Percentiles rank a stretch among this genome's conserved stretches.
These are phyloP conservation scores for Penicillium sp. DNA, from an alignment of 2,329 filamentous ascomycete genomes.

Conservation along the genomic window DNA sequence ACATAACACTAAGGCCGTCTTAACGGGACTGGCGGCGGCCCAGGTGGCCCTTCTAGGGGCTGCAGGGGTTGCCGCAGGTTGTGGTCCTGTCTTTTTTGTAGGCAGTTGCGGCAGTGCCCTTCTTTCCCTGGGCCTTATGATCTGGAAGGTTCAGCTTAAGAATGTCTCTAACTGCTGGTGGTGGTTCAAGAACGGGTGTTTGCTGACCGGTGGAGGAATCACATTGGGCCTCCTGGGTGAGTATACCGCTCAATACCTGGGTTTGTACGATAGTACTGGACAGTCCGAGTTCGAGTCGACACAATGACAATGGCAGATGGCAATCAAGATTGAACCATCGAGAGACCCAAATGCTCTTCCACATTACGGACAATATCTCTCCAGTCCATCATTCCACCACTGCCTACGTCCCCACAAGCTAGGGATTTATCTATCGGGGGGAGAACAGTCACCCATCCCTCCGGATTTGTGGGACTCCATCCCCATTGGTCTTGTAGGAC, in stretches of 20 bases:
- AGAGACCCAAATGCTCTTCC: slow-evolving; percentile 61
- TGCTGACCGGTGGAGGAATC: slow-evolving; percentile 62
- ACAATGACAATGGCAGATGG: slow-evolving; percentile 4
- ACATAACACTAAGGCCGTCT: slow-evolving; percentile 46
- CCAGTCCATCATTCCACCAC: slow-evolving; percentile 83
- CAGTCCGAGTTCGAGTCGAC: slow-evolving; percentile 3
- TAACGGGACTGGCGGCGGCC: slow-evolving; percentile 40
- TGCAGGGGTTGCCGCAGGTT: slow-evolving; percentile 50
- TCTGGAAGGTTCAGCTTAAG: slow-evolving; percentile 58
- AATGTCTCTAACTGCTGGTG: slow-evolving; percentile 61
- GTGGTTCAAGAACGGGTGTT: slow-evolving; percentile 65
- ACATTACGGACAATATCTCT: slow-evolving; percentile 68
- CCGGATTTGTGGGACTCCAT: slow-evolving; percentile 35
- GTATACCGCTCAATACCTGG: slow-evolving; percentile 43
- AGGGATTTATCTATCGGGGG: slow-evolving; percentile 72
- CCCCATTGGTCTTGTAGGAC: slow-evolving; percentile 76
- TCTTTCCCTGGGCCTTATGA: slow-evolving; percentile 58
- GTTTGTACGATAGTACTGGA: slow-evolving; percentile 24
- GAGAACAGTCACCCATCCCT: slow-evolving; percentile 69
- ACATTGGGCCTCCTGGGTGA: slow-evolving; percentile 56
- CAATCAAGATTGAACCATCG: slow-evolving; percentile 36
- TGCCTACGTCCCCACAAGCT: slow-evolving; percentile 81
- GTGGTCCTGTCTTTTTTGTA: slow-evolving; percentile 59
- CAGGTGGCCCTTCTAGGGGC: slow-evolving; percentile 46
- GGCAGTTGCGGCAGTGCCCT: slow-evolving; percentile 60